Conservation (phyloP, 2,329 filamentous ascomycete species). For the Emmonsiellopsis sp. region DNA sequence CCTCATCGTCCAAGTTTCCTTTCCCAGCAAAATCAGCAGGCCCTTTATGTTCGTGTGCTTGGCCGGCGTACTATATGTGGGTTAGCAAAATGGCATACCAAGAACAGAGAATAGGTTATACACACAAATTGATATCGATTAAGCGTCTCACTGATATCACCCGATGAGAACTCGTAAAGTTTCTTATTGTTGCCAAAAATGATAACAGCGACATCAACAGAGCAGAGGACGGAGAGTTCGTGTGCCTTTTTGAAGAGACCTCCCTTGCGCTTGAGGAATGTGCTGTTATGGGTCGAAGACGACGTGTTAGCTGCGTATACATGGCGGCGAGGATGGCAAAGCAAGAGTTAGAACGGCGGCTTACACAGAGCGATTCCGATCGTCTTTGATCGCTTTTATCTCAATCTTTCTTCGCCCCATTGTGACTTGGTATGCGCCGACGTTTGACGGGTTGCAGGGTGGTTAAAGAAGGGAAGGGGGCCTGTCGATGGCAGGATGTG, state of each 20-base stretch:
- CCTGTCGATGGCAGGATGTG: not conserved
- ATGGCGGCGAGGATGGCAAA: not conserved
- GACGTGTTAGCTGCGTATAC: not conserved
- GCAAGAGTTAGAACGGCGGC: slow-evolving; percentile 26
- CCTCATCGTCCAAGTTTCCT: slow-evolving; percentile 67
- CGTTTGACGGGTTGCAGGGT: not conserved
- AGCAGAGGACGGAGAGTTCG: slow-evolving; percentile 94
- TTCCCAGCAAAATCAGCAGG: slow-evolving; percentile 84
- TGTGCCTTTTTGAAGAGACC: slow-evolving; percentile 99
- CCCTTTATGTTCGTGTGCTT: slow-evolving; percentile 91
- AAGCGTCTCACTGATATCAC: slow-evolving; percentile 86
- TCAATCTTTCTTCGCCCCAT: slow-evolving; percentile 99
- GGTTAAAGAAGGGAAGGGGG: not conserved
- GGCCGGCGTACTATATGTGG: slow-evolving; percentile 60
- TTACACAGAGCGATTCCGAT: slow-evolving; percentile 95
- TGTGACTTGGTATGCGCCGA: slow-evolving; percentile 15
- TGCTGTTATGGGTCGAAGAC: slow-evolving; percentile 47
- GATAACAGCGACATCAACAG: slow-evolving; percentile 95
- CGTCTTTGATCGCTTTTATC: slow-evolving; percentile 99
- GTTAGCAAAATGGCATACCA: slow-evolving; percentile 6
- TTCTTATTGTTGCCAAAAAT: slow-evolving; percentile 99
- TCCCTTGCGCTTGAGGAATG: slow-evolving; percentile 96
- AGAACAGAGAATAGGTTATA: slow-evolving; percentile 16
- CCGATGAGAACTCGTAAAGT: slow-evolving; percentile 93
- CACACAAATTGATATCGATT: slow-evolving; percentile 83